phyloP scores from a whole-genome alignment of 2,329 filamentous ascomycete genomes.

The Lachnellula hyalina region DNA sequence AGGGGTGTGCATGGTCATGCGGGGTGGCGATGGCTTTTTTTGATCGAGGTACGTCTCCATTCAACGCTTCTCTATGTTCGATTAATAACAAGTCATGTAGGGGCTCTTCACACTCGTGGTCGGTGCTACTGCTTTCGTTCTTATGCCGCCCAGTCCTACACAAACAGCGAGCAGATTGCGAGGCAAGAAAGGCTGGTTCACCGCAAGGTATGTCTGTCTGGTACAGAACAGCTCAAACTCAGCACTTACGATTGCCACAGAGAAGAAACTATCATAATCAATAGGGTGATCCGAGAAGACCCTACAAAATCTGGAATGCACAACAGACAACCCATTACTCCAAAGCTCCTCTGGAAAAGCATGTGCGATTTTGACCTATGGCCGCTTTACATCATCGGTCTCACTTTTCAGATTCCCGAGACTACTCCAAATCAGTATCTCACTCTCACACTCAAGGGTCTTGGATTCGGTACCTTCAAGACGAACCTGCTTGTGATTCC shows the following conservation, averaged over 20 bases:
- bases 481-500: constrained; percentile 43
- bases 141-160: constrained; percentile 14
- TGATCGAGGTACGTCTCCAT: constrained; percentile 27
- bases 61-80: constrained; percentile 15
- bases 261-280: constrained; percentile 64
- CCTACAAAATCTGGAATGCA: constrained; percentile 44
- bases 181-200: constrained; percentile 59
- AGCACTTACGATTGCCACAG: neutral
- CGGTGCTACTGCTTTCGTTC: constrained; percentile 10
- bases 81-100: neutral
- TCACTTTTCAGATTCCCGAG: constrained; percentile 25
- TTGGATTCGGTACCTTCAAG: constrained; percentile 35
- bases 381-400: constrained; percentile 40
- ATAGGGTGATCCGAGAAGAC: constrained; percentile 51
- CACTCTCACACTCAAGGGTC: constrained; percentile 20
- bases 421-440: constrained; percentile 19
- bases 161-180: constrained; percentile 38
- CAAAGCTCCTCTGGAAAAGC: constrained; percentile 40
- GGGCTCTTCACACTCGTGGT: constrained; percentile 17
- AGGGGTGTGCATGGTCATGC: constrained; percentile 46
- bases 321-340: constrained; percentile 44
- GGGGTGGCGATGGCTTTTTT: constrained; percentile 55
- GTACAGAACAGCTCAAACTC: neutral
- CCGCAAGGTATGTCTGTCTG: constrained; percentile 35
- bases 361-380: constrained; percentile 50